These are phyloP conservation scores for Eimeria necatrix DNA, from an alignment of 169 alveolate genomes.

Conservation along the genomic window DNA sequence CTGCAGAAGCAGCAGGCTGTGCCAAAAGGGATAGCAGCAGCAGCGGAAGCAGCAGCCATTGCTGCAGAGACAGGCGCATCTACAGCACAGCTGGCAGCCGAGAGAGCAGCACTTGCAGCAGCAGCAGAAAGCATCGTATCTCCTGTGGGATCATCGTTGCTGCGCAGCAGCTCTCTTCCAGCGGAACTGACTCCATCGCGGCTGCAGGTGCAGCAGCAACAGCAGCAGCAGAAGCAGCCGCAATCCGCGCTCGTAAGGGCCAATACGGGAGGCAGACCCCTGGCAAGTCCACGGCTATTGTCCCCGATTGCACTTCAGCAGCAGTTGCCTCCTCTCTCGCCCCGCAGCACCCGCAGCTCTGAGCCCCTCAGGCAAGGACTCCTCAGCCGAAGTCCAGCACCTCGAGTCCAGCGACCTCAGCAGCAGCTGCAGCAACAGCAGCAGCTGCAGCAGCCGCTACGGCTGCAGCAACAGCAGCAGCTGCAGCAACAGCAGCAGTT, in stretches of 20 bases:
- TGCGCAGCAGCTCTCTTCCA: slow-evolving; percentile 3
- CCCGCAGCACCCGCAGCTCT: neutral
- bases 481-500: neutral
- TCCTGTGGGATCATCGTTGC: neutral
- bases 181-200: neutral
- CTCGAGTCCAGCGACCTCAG: neutral
- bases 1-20: slow-evolving; percentile 39
- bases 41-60: slow-evolving; percentile 26
- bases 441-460: neutral
- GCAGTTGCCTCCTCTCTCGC: neutral
- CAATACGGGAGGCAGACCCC: slow-evolving; percentile 28
- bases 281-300: slow-evolving; percentile 12
- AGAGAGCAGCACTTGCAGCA: slow-evolving; percentile 34
- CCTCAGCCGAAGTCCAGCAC: too few species aligned
- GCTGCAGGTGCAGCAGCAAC: slow-evolving; percentile 29
- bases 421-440: neutral
- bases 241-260: neutral
- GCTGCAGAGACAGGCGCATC: slow-evolving; percentile 52
- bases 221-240: slow-evolving; percentile 46
- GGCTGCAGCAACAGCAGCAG: neutral
- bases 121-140: slow-evolving; percentile 38
- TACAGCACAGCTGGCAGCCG: slow-evolving; percentile 54
- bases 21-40: slow-evolving; percentile 24
- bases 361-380: neutral
- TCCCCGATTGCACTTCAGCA: slow-evolving; percentile 1